A percentile compares a stretch with the other conserved stretches of the same genome.
Evolutionary conservation across 208 protist species (phyloP).

Genomic region (Leishmania arabica): DNA sequence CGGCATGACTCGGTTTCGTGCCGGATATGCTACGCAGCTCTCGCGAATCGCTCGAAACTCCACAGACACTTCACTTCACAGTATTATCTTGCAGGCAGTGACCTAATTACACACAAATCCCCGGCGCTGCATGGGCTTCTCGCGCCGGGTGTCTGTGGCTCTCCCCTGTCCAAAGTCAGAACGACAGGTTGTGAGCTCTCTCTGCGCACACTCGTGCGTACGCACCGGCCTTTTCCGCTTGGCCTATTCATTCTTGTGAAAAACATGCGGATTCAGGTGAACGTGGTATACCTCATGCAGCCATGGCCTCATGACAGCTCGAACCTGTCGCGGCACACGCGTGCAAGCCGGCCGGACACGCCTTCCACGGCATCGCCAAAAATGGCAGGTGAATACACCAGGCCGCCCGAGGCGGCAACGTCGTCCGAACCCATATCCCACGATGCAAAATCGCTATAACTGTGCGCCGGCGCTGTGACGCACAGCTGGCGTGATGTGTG

Average conservation of each 20-base stretch:
- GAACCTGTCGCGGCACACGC: neutral
- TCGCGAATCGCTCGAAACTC: neutral
- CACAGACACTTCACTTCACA: neutral
- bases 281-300: neutral
- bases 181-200: neutral
- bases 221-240: neutral
- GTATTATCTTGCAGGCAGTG: neutral
- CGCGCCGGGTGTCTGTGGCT: neutral
- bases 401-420: neutral
- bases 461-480: no score
- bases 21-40: neutral
- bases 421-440: neutral
- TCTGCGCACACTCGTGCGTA: neutral
- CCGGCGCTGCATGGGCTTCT: neutral
- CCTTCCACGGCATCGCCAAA: neutral
- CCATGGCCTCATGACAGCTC: neutral
- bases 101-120: neutral
- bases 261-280: neutral
- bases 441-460: neutral
- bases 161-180: neutral
- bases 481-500: no score
- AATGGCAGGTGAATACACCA: neutral
- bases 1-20: neutral
- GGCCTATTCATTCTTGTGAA: neutral
- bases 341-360: neutral